Conservation (phyloP, 2,329 filamentous ascomycete species). For the Meredithiella fracta region DNA sequence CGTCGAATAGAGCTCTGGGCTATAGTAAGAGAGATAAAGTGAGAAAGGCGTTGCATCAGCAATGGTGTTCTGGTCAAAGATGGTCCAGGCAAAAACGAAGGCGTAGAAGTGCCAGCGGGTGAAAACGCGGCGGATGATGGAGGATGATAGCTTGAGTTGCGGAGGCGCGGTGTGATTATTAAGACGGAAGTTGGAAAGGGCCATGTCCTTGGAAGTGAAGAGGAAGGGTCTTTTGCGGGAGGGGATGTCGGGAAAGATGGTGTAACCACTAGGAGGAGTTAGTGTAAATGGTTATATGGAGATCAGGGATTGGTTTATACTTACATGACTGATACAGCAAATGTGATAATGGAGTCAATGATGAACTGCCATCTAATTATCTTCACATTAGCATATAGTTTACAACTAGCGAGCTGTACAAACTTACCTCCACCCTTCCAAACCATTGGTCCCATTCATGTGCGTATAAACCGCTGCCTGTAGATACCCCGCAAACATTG, state of each 20-base stretch:
- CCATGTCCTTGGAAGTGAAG: constrained; percentile 21
- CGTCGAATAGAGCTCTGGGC: constrained; percentile 22
- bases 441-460: constrained; percentile 31
- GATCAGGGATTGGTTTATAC: not conserved
- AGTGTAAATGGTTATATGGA: constrained; percentile 21
- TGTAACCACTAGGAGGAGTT: constrained; percentile 23
- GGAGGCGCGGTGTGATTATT: constrained; percentile 16
- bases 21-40: constrained; percentile 26
- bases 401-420: not conserved
- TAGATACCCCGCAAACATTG: constrained; percentile 35
- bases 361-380: constrained; percentile 33
- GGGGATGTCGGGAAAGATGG: constrained; percentile 21
- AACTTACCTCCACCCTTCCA: constrained; percentile 29
- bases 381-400: not conserved
- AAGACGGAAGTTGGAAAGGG: constrained; percentile 15
- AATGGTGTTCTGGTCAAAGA: constrained; percentile 25
- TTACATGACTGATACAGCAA: constrained; percentile 33
- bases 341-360: constrained; percentile 41
- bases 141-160: constrained; percentile 20
- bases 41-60: constrained; percentile 18
- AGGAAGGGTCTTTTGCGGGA: constrained; percentile 21
- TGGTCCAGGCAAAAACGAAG: constrained; percentile 24
- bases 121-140: constrained; percentile 24
- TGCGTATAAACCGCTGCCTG: constrained; percentile 39
- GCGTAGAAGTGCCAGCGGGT: constrained; percentile 25